Evolutionary conservation across 192 early-diverging fungal species (phyloP).

Genomic region (Dissophora globulifera): DNA sequence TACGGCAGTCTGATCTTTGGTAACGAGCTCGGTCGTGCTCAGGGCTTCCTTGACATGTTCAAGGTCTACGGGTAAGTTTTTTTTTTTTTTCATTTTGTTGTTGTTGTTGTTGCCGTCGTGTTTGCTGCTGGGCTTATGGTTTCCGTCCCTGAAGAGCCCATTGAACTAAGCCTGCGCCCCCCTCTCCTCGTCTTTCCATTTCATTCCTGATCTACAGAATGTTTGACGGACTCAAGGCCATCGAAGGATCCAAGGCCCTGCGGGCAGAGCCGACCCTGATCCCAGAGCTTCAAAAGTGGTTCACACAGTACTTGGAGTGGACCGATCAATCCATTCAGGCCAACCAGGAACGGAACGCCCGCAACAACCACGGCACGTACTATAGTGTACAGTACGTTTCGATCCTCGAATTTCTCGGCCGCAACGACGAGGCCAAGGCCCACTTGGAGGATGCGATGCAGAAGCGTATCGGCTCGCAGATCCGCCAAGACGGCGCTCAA

Average conservation of each 20-base stretch:
- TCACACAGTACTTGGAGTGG: slow-evolving; percentile 51
- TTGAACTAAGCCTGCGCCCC: too few species aligned
- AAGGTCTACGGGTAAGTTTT: slow-evolving; percentile 47
- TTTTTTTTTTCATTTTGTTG: background rate
- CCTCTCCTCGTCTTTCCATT: too few species aligned
- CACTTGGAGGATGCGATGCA: slow-evolving; percentile 32
- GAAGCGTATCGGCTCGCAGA: slow-evolving; percentile 50
- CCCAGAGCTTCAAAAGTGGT: slow-evolving; percentile 49
- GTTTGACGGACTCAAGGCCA: slow-evolving; percentile 52
- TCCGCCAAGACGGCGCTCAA: slow-evolving; percentile 57
- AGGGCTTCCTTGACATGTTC: slow-evolving; percentile 60
- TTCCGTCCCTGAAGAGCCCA: too few species aligned
- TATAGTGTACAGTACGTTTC: slow-evolving; percentile 61
- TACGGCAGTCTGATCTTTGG: slow-evolving; percentile 64
- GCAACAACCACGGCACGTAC: slow-evolving; percentile 69
- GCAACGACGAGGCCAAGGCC: slow-evolving; percentile 37
- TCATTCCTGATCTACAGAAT: slow-evolving; percentile 36
- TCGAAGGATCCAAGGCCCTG: slow-evolving; percentile 38
- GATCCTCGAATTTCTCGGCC: slow-evolving; percentile 60
- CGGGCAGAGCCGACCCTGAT: slow-evolving; percentile 38
- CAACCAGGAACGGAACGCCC: slow-evolving; percentile 35
- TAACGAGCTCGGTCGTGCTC: slow-evolving; percentile 31
- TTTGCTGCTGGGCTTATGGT: too few species aligned
- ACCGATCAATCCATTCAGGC: slow-evolving; percentile 37
- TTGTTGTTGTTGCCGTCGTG: too few species aligned